phyloP scores from a whole-genome alignment of 2,329 filamentous ascomycete species.

The Paecilomyces formosus region DNA sequence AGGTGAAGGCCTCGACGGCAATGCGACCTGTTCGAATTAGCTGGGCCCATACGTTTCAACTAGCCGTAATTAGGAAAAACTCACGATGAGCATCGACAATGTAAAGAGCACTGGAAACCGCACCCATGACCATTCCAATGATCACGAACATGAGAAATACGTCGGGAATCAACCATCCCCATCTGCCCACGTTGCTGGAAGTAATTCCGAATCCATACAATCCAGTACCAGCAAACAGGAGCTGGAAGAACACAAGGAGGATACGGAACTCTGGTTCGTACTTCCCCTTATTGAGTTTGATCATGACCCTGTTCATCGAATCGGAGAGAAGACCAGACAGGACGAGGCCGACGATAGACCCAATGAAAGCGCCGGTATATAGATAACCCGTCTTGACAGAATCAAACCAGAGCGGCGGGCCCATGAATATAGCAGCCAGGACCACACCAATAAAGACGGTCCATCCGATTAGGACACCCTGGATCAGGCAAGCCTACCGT shows the following conservation, averaged over 20 bases:
- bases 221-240: constrained; percentile 69
- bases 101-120: constrained; percentile 77
- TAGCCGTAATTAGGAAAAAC: constrained; percentile 22
- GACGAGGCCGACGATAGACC: constrained; percentile 68
- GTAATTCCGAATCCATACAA: constrained; percentile 80
- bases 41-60: not conserved
- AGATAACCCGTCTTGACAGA: constrained; percentile 78
- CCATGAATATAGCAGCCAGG: constrained; percentile 72
- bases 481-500: constrained; percentile 58
- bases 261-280: constrained; percentile 92
- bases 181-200: constrained; percentile 52
- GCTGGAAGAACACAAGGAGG: constrained; percentile 71
- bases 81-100: constrained; percentile 86
- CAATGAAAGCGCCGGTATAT: constrained; percentile 79
- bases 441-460: constrained; percentile 86
- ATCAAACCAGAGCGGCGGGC: constrained; percentile 72
- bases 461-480: constrained; percentile 90
- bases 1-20: constrained; percentile 80
- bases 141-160: constrained; percentile 80
- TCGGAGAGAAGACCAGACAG: constrained; percentile 71
- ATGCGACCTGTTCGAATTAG: constrained; percentile 54
- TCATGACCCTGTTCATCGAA: constrained; percentile 61
- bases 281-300: constrained; percentile 65
- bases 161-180: constrained; percentile 66
- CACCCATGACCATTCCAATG: constrained; percentile 84